Evolutionary conservation across 2,329 filamentous ascomycete genomes (phyloP).

Genomic region (Alternaria gaisen): DNA sequence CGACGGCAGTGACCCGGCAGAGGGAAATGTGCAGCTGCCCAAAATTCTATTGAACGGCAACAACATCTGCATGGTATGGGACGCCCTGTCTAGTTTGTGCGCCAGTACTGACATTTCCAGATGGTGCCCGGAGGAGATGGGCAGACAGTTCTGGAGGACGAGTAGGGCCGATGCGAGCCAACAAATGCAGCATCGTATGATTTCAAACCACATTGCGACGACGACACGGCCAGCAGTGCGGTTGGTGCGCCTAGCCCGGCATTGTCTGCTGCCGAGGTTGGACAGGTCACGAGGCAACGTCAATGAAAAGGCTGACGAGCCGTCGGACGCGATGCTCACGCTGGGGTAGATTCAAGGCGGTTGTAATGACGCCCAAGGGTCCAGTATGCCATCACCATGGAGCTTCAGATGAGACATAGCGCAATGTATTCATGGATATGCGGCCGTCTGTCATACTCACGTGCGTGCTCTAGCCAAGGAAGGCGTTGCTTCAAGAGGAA

Average conservation of each 20-base stretch:
- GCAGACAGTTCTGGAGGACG: constrained; percentile 37
- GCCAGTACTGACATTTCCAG: constrained; percentile 27
- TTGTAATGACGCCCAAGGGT: constrained; percentile 11
- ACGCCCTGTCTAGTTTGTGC: background rate
- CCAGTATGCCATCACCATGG: constrained; percentile 2
- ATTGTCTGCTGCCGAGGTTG: background rate
- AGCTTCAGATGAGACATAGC: constrained; percentile 3
- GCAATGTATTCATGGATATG: constrained; percentile 4
- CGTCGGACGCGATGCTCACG: constrained; percentile 6
- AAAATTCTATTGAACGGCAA: constrained; percentile 98
- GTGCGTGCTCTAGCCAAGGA: constrained; percentile 1
- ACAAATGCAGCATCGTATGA: constrained; percentile 4
- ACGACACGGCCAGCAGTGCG: constrained; percentile 5
- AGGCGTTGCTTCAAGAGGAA: background rate
- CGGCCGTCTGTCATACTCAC: background rate
- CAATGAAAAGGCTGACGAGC: background rate
- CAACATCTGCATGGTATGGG: constrained; percentile 96
- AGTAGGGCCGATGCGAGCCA: constrained; percentile 17
- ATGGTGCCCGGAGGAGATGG: constrained; percentile 49
- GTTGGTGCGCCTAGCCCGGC: constrained; percentile 3
- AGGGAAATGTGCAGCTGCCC: constrained; percentile 84
- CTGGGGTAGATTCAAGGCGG: constrained; percentile 10
- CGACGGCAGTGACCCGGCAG: constrained; percentile 78
- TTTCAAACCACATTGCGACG: background rate
- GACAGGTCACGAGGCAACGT: constrained; percentile 5